Evolutionary conservation across 768 basidiomycete genomes (phyloP).

Genomic region (Pleurotus tuber-regium): DNA sequence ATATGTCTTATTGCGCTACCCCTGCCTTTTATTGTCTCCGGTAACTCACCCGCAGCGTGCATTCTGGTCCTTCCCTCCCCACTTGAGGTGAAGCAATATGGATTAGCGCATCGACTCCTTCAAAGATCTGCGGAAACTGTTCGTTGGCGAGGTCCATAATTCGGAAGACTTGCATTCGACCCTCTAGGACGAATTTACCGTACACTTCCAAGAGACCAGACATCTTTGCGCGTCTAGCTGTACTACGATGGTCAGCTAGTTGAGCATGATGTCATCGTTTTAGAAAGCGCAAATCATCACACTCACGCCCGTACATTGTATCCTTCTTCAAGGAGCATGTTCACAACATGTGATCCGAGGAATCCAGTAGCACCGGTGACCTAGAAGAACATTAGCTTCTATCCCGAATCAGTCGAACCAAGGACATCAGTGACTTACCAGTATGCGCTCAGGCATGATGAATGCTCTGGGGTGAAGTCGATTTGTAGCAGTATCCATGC

Average conservation of each 20-base stretch:
- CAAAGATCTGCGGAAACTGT: slow-evolving; percentile 47
- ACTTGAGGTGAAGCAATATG: slow-evolving; percentile 41
- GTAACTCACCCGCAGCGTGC: slow-evolving; percentile 18
- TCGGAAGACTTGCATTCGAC: slow-evolving; percentile 27
- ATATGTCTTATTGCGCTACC: background rate
- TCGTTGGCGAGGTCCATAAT: slow-evolving; percentile 30
- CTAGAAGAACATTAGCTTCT: slow-evolving; percentile 16
- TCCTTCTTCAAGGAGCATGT: slow-evolving; percentile 29
- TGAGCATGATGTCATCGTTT: background rate
- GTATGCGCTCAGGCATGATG: slow-evolving; percentile 6
- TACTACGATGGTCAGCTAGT: slow-evolving; percentile 18
- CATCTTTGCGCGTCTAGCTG: slow-evolving; percentile 30
- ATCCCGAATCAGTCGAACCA: background rate
- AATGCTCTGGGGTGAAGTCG: too few relatives aligned
- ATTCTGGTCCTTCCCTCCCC: slow-evolving; percentile 20
- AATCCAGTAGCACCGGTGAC: slow-evolving; percentile 41
- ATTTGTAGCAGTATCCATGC: too few relatives aligned
- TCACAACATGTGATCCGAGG: slow-evolving; percentile 36
- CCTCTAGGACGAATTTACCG: slow-evolving; percentile 21
- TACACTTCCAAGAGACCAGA: slow-evolving; percentile 13
- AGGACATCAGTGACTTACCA: background rate
- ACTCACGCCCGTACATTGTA: slow-evolving; percentile 40
- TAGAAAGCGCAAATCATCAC: background rate
- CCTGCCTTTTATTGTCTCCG: too few relatives aligned
- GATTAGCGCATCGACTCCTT: slow-evolving; percentile 47